Evolutionary conservation across 208 protist species (phyloP), one percentile per base, ranked within the genome.

Genomic region (Lotmaria passim): DNA sequence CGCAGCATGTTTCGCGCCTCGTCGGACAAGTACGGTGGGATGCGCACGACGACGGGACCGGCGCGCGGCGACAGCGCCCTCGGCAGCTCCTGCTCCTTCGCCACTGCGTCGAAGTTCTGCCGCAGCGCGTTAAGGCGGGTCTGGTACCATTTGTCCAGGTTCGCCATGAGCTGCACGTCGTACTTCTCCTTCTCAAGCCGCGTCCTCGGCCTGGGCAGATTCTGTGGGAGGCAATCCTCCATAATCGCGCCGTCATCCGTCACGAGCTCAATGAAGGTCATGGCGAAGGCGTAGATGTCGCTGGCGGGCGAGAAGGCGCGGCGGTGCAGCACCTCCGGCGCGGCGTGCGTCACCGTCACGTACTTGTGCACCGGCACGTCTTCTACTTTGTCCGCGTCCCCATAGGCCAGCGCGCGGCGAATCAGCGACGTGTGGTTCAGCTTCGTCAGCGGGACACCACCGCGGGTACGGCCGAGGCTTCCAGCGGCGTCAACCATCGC

Each of bases 271-370:
- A 94, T 73, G 65, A 94, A 94, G 19, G 84, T 91, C 85, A 94
- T 94, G 3, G 89, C 89, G 73, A 91, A 94, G 26, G 86, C 80
- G 65, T 88, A 94, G 38, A 94, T 82, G 66, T 94, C 89, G 62
- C 86, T 91, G 3, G 78, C 89, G 33, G 74, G 44, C 23, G 75
- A 84, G 61, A 94, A 90, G 17, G 70, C 24, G n/a, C 71, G 39
- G 7, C 71, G 59, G 21, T 79, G 56, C 50, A 89, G 60, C 39
- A 78, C 82, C 72, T 94, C 85, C 0, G 89, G 89, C 0, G 89
- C 89, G 21, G 84, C 68, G 53, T 94, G 86, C 23, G 82, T 77
- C 41, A 87, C 78, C 57, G 73, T 79, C 34, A 89, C 73, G 57
- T 83, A 85, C 67, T 66, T 65, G 55, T 89, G 73, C 41, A 78